A percentile compares a stretch with the other conserved stretches of the same genome.
Evolutionary conservation across 1,139 yeast species (phyloP).

Genomic region (Zygosaccharomyces sapae): DNA sequence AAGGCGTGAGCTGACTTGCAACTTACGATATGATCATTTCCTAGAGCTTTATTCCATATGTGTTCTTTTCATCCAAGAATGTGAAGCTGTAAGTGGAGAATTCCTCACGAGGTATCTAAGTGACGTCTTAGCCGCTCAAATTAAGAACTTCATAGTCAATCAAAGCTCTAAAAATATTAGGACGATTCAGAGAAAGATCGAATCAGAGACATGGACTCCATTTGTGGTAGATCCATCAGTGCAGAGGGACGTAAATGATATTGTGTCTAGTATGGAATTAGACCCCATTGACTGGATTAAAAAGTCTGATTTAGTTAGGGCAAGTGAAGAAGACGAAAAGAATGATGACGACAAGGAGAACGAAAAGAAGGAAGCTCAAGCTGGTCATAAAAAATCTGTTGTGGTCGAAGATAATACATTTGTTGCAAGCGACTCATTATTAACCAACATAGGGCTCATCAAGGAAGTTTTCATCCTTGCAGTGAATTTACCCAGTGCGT

Average conservation of each 20-base stretch:
- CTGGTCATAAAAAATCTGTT: conserved; percentile 40
- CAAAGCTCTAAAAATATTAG: conserved; percentile 51
- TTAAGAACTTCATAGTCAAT: conserved; percentile 54
- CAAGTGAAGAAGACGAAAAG: conserved; percentile 14
- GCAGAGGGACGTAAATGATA: conserved; percentile 53
- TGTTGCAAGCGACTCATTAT: conserved; percentile 39
- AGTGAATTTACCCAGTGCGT: conserved; percentile 31
- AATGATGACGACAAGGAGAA: conserved; percentile 9
- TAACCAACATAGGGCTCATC: conserved; percentile 31
- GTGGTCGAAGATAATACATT: conserved; percentile 42
- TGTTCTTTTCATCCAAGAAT: conserved; percentile 69
- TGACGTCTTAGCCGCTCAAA: conserved; percentile 64
- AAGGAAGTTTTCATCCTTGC: conserved; percentile 35
- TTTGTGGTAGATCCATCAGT: conserved; percentile 46
- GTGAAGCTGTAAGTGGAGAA: conserved; percentile 80
- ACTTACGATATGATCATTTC: conserved; percentile 52
- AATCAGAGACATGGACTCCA: conserved; percentile 78
- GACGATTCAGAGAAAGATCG: conserved; percentile 48
- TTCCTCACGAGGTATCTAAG: conserved; percentile 59
- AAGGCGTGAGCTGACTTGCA: conserved; percentile 69
- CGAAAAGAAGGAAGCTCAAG: conserved; percentile 6
- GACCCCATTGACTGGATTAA: conserved; percentile 52
- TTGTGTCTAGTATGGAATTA: conserved; percentile 48
- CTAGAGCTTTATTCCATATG: conserved; percentile 63
- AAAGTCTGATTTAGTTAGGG: conserved; percentile 36